Conservation (phyloP, 2,329 filamentous ascomycete genomes). For the Trichoderma breve region DNA sequence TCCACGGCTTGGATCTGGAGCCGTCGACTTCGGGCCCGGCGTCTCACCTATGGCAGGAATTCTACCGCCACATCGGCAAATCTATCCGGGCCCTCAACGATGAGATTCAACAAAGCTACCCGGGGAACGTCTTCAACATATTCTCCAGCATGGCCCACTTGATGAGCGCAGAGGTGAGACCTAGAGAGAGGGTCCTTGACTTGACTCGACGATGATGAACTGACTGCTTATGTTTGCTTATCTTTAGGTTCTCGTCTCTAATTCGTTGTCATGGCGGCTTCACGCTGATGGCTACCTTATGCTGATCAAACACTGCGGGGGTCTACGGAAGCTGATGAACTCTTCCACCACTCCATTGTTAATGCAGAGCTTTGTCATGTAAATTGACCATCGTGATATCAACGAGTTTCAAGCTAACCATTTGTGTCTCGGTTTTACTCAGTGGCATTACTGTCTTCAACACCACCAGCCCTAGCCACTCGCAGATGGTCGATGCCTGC, state of each 20-base stretch:
- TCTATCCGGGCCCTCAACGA: constrained; percentile 12
- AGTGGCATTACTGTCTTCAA: constrained; percentile 17
- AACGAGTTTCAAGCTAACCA: background rate
- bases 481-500: constrained; percentile 11
- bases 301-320: constrained; percentile 15
- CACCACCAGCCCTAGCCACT: constrained; percentile 13
- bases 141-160: constrained; percentile 18
- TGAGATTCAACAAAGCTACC: constrained; percentile 4
- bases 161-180: constrained; percentile 14
- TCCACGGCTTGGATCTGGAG: constrained; percentile 4
- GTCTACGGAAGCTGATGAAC: constrained; percentile 8
- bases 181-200: background rate
- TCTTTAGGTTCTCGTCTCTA: constrained; percentile 2
- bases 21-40: constrained; percentile 4
- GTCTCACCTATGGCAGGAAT: constrained; percentile 9
- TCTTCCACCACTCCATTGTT: background rate
- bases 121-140: background rate
- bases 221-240: background rate
- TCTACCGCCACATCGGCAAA: constrained; percentile 10
- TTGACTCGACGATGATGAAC: background rate
- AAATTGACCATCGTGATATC: background rate
- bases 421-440: background rate
- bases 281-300: constrained; percentile 13
- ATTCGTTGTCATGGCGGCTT: constrained; percentile 12
- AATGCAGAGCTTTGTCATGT: constrained; percentile 20